Evolutionary conservation across 768 basidiomycete genomes (phyloP).

Genomic region (Suillus subluteus): DNA sequence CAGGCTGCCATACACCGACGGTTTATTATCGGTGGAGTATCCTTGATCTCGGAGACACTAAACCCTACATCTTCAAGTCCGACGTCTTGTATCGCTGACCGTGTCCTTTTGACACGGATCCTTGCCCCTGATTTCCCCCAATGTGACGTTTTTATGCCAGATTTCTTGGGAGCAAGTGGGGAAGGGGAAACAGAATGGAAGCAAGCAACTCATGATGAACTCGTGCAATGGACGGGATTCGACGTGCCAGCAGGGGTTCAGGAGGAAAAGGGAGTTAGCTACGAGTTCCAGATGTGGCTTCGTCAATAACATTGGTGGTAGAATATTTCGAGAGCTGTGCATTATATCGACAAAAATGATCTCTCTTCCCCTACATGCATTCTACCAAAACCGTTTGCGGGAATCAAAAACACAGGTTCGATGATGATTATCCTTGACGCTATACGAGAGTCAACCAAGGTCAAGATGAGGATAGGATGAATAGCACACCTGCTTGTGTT

Average conservation of each 20-base stretch:
- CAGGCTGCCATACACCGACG: constrained; percentile 48
- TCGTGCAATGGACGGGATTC: constrained; percentile 75
- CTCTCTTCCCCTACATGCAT: constrained; percentile 11
- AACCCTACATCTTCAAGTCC: constrained; percentile 31
- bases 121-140: constrained; percentile 71
- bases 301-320: constrained; percentile 32
- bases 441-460: constrained; percentile 32
- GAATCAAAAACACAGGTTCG: neutral
- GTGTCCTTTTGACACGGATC: constrained; percentile 87
- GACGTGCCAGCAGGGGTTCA: constrained; percentile 76
- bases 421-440: constrained; percentile 63
- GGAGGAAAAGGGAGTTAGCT: constrained; percentile 81
- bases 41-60: constrained; percentile 76
- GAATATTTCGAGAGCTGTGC: neutral
- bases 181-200: constrained; percentile 49
- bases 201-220: constrained; percentile 59
- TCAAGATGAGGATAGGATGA: neutral
- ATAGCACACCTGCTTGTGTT: constrained; percentile 88
- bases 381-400: neutral
- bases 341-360: constrained; percentile 4
- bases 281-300: constrained; percentile 97
- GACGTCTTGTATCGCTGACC: constrained; percentile 58
- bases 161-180: constrained; percentile 50
- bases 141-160: constrained; percentile 88
- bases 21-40: constrained; percentile 94